These are phyloP conservation scores for Bipolaris cookei DNA, from an alignment of 2,329 filamentous ascomycete genomes.

Conservation along the genomic window DNA sequence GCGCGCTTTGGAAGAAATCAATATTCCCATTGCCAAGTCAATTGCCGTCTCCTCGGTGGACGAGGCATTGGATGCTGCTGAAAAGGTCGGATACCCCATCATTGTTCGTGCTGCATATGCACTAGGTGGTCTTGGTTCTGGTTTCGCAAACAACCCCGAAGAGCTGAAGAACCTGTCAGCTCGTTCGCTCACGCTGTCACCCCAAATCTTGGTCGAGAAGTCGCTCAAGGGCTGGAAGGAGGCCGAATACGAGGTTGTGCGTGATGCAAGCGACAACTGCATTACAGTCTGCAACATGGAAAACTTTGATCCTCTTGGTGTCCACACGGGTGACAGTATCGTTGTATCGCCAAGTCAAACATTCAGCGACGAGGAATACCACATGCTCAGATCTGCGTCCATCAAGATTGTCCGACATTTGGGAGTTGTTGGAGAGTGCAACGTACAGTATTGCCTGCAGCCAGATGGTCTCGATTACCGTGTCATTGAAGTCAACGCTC, in stretches of 20 bases:
- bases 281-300: constrained; percentile 99
- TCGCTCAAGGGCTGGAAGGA: constrained; percentile 99
- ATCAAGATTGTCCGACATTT: constrained; percentile 99
- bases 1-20: constrained; percentile 93
- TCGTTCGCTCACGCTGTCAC: constrained; percentile 87
- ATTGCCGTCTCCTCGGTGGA: constrained; percentile 91
- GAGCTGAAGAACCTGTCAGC: constrained; percentile 94
- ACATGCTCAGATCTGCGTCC: constrained; percentile 96
- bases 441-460: constrained; percentile 96
- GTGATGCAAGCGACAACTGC: constrained; percentile 97
- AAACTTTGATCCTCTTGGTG: constrained; percentile 97
- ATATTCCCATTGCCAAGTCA: constrained; percentile 96
- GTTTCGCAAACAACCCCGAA: constrained; percentile 92
- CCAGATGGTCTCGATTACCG: constrained; percentile 97
- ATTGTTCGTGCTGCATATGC: constrained; percentile 98
- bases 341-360: constrained; percentile 97
- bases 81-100: constrained; percentile 90
- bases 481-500: constrained; percentile 98
- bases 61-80: constrained; percentile 86
- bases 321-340: constrained; percentile 98
- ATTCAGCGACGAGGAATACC: constrained; percentile 96
- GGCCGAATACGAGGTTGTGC: constrained; percentile 97
- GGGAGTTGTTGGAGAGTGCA: constrained; percentile 97
- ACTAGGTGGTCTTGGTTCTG: constrained; percentile 92
- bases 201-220: constrained; percentile 97